phyloP scores from a whole-genome alignment of 2,329 filamentous ascomycete species.

The Trichoderma sp. region DNA sequence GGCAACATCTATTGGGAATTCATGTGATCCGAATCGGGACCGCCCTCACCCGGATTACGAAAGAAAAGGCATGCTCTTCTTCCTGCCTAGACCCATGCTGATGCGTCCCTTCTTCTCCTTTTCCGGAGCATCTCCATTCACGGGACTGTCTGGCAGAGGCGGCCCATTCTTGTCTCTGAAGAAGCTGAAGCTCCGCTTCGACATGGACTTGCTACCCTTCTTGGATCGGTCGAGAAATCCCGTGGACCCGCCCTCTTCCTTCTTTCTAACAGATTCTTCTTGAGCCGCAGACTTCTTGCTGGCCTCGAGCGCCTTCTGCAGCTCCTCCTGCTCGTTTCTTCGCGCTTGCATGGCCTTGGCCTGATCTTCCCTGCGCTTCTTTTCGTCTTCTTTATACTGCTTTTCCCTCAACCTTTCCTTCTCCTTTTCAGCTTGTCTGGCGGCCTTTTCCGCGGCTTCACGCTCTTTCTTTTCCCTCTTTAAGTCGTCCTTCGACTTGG shows the following conservation, averaged over 20 bases:
- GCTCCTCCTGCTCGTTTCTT: constrained; percentile 62
- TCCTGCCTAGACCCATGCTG: constrained; percentile 66
- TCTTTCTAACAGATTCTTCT: constrained; percentile 48
- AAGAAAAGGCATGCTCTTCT: constrained; percentile 63
- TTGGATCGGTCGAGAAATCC: constrained; percentile 67
- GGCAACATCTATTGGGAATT: constrained; percentile 14
- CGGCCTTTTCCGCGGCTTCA: constrained; percentile 57
- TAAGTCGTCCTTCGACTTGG: constrained; percentile 61
- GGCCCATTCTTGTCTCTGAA: constrained; percentile 52
- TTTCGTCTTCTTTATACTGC: constrained; percentile 45
- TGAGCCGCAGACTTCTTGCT: constrained; percentile 66
- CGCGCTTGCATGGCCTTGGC: constrained; percentile 55
- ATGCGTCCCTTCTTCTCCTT: constrained; percentile 67
- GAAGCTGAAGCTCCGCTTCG: constrained; percentile 73
- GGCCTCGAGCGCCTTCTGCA: constrained; percentile 65
- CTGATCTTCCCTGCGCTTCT: constrained; percentile 54
- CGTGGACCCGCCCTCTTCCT: constrained; percentile 42
- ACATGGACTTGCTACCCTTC: constrained; percentile 75
- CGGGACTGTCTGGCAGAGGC: constrained; percentile 35
- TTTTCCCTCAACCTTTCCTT: constrained; percentile 53
- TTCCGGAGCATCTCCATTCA: constrained; percentile 40
- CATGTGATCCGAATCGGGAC: constrained; percentile 19
- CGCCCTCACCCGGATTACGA: constrained; percentile 30
- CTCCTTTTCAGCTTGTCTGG: constrained; percentile 42
- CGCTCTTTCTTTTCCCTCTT: constrained; percentile 70